Evolutionary conservation across 257 asterid species (phyloP), one percentile per base, ranked within the genome.

Genomic region (Penstemon eatonii): DNA sequence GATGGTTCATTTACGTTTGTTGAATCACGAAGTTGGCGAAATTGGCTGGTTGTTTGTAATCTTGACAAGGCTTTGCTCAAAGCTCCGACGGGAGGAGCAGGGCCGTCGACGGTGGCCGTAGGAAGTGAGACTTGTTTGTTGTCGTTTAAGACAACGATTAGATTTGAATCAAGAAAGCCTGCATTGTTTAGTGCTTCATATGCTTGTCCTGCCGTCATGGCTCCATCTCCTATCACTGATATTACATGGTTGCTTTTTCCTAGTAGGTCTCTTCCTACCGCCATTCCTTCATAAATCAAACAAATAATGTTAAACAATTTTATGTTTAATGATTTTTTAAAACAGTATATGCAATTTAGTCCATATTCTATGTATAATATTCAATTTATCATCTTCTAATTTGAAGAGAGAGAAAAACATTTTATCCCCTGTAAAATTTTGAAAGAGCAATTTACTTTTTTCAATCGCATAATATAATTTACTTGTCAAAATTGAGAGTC

Each of bases 121-220:
- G 96, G 96, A 36, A 88, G 44, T 1, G 93, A 88, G 3, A 88
- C 96, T 50, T 88, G 96, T 69, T 79, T 84, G 77, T 88, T 88
- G 44, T 88, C 96, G 8, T 88, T 88, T 56, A 88, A 69, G 4
- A 88, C 63, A 6, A 88, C 71, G 60, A 86, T 84, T 39, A 86
- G 84, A 69, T 89, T 83, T 1, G 96, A 71, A 25, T 89, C 93
- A 4, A 89, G 93, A 65, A 12, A 89, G 4, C 93, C 96, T 1
- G 93, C 91, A 38, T 89, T 89, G 82, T 89, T 89, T 79, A 89
- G 45, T 0, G 93, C 96, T 69, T 89, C 96, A n/a, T 79, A 89
- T 0, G 96, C 96, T 37, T 89, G 96, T 33, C 96, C 96, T 0
- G 91, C 94, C 3, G 96, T 89, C 96, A 89, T 86, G 72, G 94